These are phyloP conservation scores for Blastocystis sp. DNA, from an alignment of 352 stramenopile genomes.

Conservation along the genomic window DNA sequence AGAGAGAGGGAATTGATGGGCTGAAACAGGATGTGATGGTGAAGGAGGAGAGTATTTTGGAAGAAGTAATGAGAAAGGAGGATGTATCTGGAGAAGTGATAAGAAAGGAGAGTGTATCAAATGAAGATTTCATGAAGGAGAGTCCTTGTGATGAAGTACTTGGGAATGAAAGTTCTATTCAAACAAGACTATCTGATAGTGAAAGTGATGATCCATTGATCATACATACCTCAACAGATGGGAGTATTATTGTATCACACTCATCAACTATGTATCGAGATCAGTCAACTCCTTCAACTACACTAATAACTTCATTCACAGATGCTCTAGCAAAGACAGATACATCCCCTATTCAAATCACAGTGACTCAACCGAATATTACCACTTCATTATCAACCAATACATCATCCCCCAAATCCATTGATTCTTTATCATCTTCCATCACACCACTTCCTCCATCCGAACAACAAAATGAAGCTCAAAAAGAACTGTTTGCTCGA, in stretches of 20 bases:
- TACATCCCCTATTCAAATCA: no score
- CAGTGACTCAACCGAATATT: no score
- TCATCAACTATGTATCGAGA: no score
- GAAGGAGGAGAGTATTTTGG: not conserved
- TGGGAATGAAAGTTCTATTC: not conserved
- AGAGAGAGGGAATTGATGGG: not conserved
- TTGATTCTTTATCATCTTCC: not conserved
- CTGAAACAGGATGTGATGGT: not conserved
- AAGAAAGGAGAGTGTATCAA: no score
- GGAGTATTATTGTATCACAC: no score
- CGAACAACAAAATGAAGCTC: not conserved
- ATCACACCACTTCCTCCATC: not conserved
- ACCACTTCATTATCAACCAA: no score
- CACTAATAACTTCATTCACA: no score
- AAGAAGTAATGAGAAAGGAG: not conserved
- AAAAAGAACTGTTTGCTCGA: not conserved
- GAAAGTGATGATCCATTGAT: not conserved
- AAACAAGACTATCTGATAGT: slow-evolving; percentile 1
- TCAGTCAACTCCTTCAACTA: no score
- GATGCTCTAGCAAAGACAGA: no score
- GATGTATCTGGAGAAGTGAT: not conserved
- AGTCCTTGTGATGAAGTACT: no score
- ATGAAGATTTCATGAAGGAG: no score
- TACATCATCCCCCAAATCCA: not conserved
- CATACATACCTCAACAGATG: not conserved